Evolutionary conservation across 2,329 filamentous ascomycete genomes (phyloP).

Genomic region (Tolypocladium tropicale): DNA sequence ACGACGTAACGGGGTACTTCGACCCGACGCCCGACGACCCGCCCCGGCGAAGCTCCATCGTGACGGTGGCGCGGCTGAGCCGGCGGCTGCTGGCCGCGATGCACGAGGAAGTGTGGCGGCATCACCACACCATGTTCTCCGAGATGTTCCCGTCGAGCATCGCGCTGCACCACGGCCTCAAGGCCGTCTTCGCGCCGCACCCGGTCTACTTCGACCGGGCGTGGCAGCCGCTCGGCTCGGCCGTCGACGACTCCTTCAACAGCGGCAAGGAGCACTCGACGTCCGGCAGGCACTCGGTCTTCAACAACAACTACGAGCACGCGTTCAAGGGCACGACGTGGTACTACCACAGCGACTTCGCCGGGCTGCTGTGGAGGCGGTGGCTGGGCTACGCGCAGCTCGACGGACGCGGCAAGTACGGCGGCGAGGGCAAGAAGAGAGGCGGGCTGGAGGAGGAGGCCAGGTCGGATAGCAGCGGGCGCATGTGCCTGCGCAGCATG

Average conservation of each 20-base stretch:
- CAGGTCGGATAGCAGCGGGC: conserved; percentile 36
- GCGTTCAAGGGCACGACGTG: conserved; percentile 75
- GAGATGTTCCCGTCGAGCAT: conserved; percentile 70
- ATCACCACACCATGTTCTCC: conserved; percentile 63
- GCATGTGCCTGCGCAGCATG: conserved; percentile 73
- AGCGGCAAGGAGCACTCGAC: conserved; percentile 57
- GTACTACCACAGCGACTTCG: conserved; percentile 77
- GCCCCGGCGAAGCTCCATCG: conserved; percentile 62
- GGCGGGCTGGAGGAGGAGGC: conserved; percentile 43
- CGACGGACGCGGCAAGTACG: conserved; percentile 37
- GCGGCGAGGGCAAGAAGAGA: conserved; percentile 34
- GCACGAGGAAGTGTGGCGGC: conserved; percentile 61
- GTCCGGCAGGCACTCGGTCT: conserved; percentile 55
- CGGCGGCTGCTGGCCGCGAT: conserved; percentile 57
- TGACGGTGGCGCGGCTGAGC: conserved; percentile 60
- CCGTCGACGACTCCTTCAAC: conserved; percentile 71
- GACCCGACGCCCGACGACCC: conserved; percentile 29
- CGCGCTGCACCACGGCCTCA: conserved; percentile 66
- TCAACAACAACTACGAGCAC: conserved; percentile 61
- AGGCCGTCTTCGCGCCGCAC: conserved; percentile 72
- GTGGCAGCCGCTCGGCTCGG: conserved; percentile 54
- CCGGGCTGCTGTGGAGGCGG: conserved; percentile 64
- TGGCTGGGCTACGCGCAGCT: conserved; percentile 58
- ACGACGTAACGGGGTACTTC: conserved; percentile 61
- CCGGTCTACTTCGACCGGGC: conserved; percentile 69